Evolutionary conservation across 2,329 filamentous ascomycete species (phyloP).

Genomic region (Gliomastix tumulicola): DNA sequence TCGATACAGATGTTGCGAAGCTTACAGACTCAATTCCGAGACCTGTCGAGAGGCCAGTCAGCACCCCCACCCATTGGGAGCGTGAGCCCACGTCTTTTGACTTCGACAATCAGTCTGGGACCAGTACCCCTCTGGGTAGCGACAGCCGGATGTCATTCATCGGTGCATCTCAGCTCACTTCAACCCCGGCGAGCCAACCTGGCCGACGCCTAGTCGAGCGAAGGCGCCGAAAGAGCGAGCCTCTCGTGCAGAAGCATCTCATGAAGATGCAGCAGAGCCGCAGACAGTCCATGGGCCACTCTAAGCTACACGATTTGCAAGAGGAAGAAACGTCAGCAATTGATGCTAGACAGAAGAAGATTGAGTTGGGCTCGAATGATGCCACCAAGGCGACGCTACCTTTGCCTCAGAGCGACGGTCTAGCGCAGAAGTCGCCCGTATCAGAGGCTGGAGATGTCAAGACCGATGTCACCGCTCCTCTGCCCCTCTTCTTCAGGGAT

Average conservation of each 20-base stretch:
- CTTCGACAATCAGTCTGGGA: conserved; percentile 2
- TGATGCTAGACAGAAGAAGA: too few relatives aligned
- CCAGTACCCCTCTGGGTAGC: conserved; percentile 17
- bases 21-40: conserved; percentile 1
- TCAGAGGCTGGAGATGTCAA: background rate
- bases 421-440: background rate
- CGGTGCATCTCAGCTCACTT: background rate
- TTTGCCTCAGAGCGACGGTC: background rate
- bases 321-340: background rate
- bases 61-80: conserved; percentile 1
- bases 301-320: too few relatives aligned
- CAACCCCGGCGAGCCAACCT: conserved; percentile 4
- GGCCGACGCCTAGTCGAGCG: too few relatives aligned
- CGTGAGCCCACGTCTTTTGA: conserved; percentile 9
- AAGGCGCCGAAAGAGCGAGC: conserved; percentile 24
- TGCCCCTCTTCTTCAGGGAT: background rate
- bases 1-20: too few relatives aligned
- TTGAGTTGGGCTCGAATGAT: too few relatives aligned
- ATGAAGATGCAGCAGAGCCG: conserved; percentile 7
- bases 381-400: background rate
- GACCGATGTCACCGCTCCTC: background rate
- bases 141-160: conserved; percentile 1
- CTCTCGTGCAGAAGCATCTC: conserved; percentile 17
- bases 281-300: background rate
- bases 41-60: conserved; percentile 4